Evolutionary conservation across 2,329 filamentous ascomycete species (phyloP).

Genomic region (Dactylellina cionopaga): DNA sequence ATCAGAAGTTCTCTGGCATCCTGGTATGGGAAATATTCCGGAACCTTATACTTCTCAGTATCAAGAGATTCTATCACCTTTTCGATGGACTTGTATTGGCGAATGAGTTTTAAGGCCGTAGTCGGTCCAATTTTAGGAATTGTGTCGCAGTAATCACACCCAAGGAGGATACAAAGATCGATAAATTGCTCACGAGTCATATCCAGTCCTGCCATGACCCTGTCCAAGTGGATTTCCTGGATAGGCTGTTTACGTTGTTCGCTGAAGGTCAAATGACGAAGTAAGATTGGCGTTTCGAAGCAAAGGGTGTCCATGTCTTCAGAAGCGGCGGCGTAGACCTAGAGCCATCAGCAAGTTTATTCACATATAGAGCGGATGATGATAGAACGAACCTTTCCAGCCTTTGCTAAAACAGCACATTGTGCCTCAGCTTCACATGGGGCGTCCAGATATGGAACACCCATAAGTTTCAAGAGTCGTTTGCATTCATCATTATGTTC

Average conservation of each 20-base stretch:
- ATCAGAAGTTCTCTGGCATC: constrained; percentile 93
- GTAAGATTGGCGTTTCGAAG: constrained; percentile 88
- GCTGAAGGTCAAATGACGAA: constrained; percentile 94
- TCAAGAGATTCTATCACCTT: constrained; percentile 84
- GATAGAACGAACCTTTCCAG: constrained; percentile 71
- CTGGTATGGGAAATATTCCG: constrained; percentile 95
- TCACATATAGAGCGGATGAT: too few species aligned
- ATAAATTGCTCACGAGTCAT: constrained; percentile 96
- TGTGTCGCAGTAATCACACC: constrained; percentile 96
- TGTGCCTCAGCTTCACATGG: constrained; percentile 98
- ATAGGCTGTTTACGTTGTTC: constrained; percentile 98
- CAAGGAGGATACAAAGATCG: constrained; percentile 95
- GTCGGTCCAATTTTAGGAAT: constrained; percentile 93
- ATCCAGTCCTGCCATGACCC: constrained; percentile 82
- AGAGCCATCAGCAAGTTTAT: too few species aligned
- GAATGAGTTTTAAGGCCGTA: constrained; percentile 92
- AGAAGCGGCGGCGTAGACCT: constrained; percentile 90
- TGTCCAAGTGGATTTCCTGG: constrained; percentile 89
- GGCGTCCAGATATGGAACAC: constrained; percentile 91
- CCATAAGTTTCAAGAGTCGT: constrained; percentile 90
- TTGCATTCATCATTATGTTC: constrained; percentile 98
- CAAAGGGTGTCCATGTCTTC: constrained; percentile 99
- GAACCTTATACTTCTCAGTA: constrained; percentile 82
- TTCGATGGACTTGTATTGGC: constrained; percentile 87
- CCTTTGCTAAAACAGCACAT: constrained; percentile 86